Evolutionary conservation across 73 alveolate species (phyloP), one percentile per base, ranked within the genome.

Genomic region (Urostyla sp.): DNA sequence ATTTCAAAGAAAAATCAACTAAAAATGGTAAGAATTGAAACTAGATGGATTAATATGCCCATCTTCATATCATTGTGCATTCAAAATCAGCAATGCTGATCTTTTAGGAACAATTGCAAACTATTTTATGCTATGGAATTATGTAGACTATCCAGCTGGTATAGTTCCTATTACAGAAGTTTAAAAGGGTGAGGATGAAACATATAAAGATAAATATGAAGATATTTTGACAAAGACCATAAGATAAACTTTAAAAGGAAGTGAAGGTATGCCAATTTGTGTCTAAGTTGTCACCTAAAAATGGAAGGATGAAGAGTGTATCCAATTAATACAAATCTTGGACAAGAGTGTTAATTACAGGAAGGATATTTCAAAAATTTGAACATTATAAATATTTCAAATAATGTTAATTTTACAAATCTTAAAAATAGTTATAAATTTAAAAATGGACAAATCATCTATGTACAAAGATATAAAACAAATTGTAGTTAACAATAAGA

Each of bases 191-290:
- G 86, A 73, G 32, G 18, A 52, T 16, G 6, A 34, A 27, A 30
- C 37, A 85, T 81, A 82, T 50, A 34, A 48, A 5, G 74, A 74
- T 34, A 34, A 24, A 13, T 38, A 20, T 34, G 57, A 72, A 26
- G 91, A 82, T 37, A 43, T 16, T 1, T 30, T 56, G 56, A 56
- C 85, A 7, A 73, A 43, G 11, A 13, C n/a, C n/a, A 31, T 72
- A 16, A 7, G 36, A 32, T 1, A 30, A 30, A 53, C 20, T n/a
- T 21, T 73, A 2, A 15, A 35, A 28, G 74, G 78, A 13, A 35
- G 82, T n/a, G 87, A 11, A 4, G 81, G 81, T 5, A 24, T 82
- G 58, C 91, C 91, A 21, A 48, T 82, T n/a, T 16, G 67, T 16
- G 75, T 75, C 11, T 54, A 54, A 31, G 91, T 82, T 5, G 21